Conservation (phyloP, 768 basidiomycete species). For the Amanita brunnescens region DNA sequence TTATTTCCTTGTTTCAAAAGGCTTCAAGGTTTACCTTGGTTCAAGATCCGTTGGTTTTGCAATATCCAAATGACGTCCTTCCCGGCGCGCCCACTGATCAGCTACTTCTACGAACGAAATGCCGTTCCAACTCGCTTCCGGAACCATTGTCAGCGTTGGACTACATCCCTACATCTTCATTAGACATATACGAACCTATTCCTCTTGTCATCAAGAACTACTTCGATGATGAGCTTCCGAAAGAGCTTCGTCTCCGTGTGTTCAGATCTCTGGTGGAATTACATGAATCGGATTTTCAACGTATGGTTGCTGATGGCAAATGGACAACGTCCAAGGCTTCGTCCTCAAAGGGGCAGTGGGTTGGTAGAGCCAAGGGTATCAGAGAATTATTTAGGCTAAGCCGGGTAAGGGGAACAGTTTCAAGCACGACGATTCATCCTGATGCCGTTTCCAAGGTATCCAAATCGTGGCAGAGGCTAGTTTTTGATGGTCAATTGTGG, state of each 20-base stretch:
- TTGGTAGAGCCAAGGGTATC: constrained; percentile 65
- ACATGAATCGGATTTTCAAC: constrained; percentile 51
- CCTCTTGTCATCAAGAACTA: constrained; percentile 41
- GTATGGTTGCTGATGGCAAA: constrained; percentile 31
- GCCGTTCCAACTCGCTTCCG: constrained; percentile 58
- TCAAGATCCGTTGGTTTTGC: neutral
- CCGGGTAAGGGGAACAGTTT: constrained; percentile 45
- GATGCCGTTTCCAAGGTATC: constrained; percentile 41
- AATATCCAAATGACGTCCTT: neutral
- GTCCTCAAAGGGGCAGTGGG: constrained; percentile 59
- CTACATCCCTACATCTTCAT: constrained; percentile 38
- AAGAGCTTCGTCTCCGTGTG: constrained; percentile 58
- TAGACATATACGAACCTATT: constrained; percentile 46
- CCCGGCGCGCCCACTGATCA: constrained; percentile 10
- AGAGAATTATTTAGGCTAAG: constrained; percentile 73
- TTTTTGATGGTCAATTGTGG: constrained; percentile 89
- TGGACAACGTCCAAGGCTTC: constrained; percentile 59
- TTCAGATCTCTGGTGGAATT: constrained; percentile 45
- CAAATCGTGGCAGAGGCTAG: constrained; percentile 63
- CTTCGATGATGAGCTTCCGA: constrained; percentile 65
- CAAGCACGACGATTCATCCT: neutral
- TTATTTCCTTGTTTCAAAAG: neutral
- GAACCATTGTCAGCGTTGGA: constrained; percentile 55
- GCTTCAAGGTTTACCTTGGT: neutral
- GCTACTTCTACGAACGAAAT: constrained; percentile 34